A percentile compares a stretch with the other conserved stretches of the same genome.
These are phyloP conservation scores for Flaveria bidentis DNA, from an alignment of 129 eudicot genomes.

Conservation along the genomic window DNA sequence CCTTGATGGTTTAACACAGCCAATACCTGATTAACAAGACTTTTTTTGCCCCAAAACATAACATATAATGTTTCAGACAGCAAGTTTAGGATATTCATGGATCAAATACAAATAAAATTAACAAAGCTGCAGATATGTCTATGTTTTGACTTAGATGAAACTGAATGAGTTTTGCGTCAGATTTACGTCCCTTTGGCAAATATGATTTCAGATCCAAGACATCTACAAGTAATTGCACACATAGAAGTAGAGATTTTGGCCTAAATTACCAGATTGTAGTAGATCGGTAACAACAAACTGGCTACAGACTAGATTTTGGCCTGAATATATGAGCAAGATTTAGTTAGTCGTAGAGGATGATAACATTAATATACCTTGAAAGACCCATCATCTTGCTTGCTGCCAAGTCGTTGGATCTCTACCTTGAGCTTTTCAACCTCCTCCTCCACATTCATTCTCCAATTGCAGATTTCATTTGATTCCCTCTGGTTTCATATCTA, in stretches of 20 bases:
- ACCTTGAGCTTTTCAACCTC: conserved; percentile 44
- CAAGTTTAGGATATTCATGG: too few species aligned
- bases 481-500: neutral
- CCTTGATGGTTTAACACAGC: too few species aligned
- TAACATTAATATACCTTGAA: conserved; percentile 28
- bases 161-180: too few species aligned
- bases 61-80: too few species aligned
- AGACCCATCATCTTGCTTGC: conserved; percentile 42
- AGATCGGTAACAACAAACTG: neutral
- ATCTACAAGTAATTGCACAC: too few species aligned
- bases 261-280: conserved; percentile 3
- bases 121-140: too few species aligned
- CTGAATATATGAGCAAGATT: too few species aligned
- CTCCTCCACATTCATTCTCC: conserved; percentile 39
- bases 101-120: too few species aligned
- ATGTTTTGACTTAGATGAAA: too few species aligned
- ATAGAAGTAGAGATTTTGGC: neutral
- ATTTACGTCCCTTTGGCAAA: too few species aligned
- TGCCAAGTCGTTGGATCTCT: conserved; percentile 44
- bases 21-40: too few species aligned
- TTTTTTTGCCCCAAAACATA: too few species aligned
- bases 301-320: neutral
- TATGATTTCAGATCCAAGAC: neutral
- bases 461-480: neutral
- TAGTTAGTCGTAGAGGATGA: neutral